Conservation (phyloP, 2,329 filamentous ascomycete genomes). For the Aspergillus ochraceus region DNA sequence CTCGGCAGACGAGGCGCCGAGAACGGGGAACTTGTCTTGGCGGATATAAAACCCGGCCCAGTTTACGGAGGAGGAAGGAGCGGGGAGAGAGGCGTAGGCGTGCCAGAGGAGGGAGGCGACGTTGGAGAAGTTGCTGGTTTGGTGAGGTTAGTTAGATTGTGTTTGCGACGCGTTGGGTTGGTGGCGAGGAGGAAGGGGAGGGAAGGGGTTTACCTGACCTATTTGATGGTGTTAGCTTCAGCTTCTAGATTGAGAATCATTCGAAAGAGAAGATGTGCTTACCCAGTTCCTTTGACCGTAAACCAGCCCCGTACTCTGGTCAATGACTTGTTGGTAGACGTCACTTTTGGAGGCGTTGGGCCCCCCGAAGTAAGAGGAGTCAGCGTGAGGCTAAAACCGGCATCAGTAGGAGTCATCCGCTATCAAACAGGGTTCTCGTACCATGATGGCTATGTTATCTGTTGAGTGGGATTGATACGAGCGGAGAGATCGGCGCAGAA, state of each 20-base stretch:
- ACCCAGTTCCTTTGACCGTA: slow-evolving; percentile 50
- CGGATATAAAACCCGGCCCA: slow-evolving; percentile 52
- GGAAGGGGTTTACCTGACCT: slow-evolving; percentile 32
- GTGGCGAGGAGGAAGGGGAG: background rate
- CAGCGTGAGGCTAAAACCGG: slow-evolving; percentile 46
- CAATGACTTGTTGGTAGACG: slow-evolving; percentile 44
- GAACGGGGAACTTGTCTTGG: slow-evolving; percentile 41
- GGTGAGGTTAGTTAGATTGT: slow-evolving; percentile 2
- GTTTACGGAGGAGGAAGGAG: slow-evolving; percentile 46
- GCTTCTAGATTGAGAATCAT: background rate
- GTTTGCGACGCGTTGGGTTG: background rate
- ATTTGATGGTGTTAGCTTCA: background rate
- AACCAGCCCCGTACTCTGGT: slow-evolving; percentile 40
- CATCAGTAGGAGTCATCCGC: background rate
- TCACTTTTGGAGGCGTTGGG: slow-evolving; percentile 39
- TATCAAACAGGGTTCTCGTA: background rate
- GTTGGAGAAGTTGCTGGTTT: slow-evolving; percentile 47
- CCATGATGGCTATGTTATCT: slow-evolving; percentile 1
- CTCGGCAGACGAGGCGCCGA: slow-evolving; percentile 16
- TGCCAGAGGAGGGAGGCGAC: slow-evolving; percentile 52
- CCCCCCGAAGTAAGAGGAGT: slow-evolving; percentile 45
- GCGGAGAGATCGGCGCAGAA: background rate
- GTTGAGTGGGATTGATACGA: background rate
- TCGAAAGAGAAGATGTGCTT: slow-evolving; percentile 9
- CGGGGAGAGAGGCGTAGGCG: slow-evolving; percentile 45